phyloP scores from a whole-genome alignment of 2,329 filamentous ascomycete species.

The Periconia digitata region DNA sequence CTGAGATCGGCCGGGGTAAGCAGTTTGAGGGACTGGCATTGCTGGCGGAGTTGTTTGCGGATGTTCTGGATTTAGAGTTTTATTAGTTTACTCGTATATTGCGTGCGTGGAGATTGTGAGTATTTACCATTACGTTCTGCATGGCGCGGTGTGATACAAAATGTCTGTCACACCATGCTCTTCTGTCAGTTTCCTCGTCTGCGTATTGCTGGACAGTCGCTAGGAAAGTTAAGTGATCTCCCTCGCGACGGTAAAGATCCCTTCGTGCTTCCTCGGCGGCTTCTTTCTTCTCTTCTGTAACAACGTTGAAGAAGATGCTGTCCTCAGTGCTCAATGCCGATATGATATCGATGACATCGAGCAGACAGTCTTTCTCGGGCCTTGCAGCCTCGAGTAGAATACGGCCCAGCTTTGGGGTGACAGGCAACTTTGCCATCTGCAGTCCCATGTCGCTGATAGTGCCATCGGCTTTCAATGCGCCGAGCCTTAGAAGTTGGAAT shows the following conservation, averaged over 20 bases:
- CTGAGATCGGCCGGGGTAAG: conserved; percentile 22
- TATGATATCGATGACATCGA: conserved; percentile 84
- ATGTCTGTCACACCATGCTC: conserved; percentile 61
- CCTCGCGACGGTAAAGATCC: conserved; percentile 61
- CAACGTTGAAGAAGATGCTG: conserved; percentile 59
- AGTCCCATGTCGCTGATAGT: conserved; percentile 72
- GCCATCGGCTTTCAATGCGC: conserved; percentile 72
- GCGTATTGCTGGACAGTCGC: conserved; percentile 63
- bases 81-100: background rate
- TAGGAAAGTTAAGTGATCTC: conserved; percentile 65
- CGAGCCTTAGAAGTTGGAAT: conserved; percentile 75
- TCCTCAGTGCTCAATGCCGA: conserved; percentile 66
- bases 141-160: conserved; percentile 65
- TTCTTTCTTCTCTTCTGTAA: conserved; percentile 62
- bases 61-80: conserved; percentile 47
- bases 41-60: conserved; percentile 61
- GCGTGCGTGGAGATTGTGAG: background rate
- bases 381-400: conserved; percentile 79
- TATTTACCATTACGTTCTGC: conserved; percentile 60
- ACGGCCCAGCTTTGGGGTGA: conserved; percentile 77
- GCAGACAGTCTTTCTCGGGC: conserved; percentile 70
- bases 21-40: conserved; percentile 54
- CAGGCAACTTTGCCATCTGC: conserved; percentile 79
- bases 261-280: conserved; percentile 58
- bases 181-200: conserved; percentile 59